Base-by-base conservation (phyloP, 495 filamentous ascomycete genomes). In the Trichoderma asperelloides region DNA sequence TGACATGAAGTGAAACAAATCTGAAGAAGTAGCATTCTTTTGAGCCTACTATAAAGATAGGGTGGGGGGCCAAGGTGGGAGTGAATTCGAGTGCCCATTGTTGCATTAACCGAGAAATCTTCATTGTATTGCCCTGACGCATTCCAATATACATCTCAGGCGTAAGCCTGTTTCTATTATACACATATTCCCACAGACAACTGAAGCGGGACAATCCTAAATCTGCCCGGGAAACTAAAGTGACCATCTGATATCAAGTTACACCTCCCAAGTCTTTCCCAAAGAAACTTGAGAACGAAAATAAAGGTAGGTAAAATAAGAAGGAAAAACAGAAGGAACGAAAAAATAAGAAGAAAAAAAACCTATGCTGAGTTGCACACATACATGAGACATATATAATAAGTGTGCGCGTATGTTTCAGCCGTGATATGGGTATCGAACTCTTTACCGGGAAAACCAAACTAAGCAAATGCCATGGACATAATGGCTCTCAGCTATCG, bases 391-490 rank as follows among this genome's bases (percentile, higher is more conserved):
- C 33, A 37, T 37, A 37, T 37, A 37, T 37, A 37, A 37, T 37
- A 7, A 64, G 18, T 39, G 16, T 2, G 25, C n/a, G 25, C 11
- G 4, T 60, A 27, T 28, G 55, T 25, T 30, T 30, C 55, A 60
- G 55, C 55, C 55, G n/a, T 60, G 55, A 28, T 30, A 60, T 28
- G 55, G 55, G 55, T 60, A 60, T 60, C 55, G 27, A 28, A 33
- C 30, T 39, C 33, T 16, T 64, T 0, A 30, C 40, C 21, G 27
- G 16, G 25, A 64, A 64, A 39, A 25, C 30, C 33, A 41, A 43
- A 41, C 40, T n/a, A 41, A 41, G 28, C n/a, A 21, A 21, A 25
- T 30, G 40, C 40, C 62, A 13, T 11, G 33, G 40, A 23, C 62
- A 16, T 39, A n/a, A 64, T 18, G 33, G 63, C 40, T 9, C 49